Conservation (phyloP, 805 yeast genomes). For the Maudiozyma turicensis region DNA sequence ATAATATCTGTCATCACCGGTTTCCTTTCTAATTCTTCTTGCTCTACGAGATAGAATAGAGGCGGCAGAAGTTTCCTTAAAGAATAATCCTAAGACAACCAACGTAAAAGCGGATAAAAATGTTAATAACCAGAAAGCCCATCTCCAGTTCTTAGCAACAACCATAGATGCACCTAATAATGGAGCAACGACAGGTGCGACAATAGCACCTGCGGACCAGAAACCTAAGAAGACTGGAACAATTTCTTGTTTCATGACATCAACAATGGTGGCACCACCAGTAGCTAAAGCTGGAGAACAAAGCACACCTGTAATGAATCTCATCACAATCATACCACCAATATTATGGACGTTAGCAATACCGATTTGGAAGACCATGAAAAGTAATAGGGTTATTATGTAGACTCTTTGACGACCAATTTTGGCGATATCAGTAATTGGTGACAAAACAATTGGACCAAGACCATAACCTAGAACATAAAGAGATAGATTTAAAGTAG, state of each 20-base stretch:
- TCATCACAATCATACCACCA: slow-evolving; percentile 38
- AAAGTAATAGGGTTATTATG: slow-evolving; percentile 35
- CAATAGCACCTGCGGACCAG: slow-evolving; percentile 44
- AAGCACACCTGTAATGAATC: slow-evolving; percentile 46
- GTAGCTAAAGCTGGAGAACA: slow-evolving; percentile 47
- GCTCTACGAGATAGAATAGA: slow-evolving; percentile 45
- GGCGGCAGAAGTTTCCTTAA: slow-evolving; percentile 41
- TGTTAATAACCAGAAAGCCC: slow-evolving; percentile 43
- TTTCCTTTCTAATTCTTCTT: slow-evolving; percentile 45
- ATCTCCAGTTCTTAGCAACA: slow-evolving; percentile 38
- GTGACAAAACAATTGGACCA: slow-evolving; percentile 51
- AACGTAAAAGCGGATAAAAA: slow-evolving; percentile 24
- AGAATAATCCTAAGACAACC: slow-evolving; percentile 29
- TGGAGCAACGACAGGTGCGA: slow-evolving; percentile 49
- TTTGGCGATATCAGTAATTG: slow-evolving; percentile 43
- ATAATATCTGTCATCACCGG: slow-evolving; percentile 52
- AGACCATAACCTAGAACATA: slow-evolving; percentile 52
- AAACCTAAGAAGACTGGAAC: slow-evolving; percentile 38
- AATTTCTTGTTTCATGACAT: slow-evolving; percentile 33
- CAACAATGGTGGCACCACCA: slow-evolving; percentile 48
- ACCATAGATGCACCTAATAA: slow-evolving; percentile 26
- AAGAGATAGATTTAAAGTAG: slow-evolving; percentile 41
- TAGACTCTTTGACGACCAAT: slow-evolving; percentile 45
- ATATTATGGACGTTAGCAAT: slow-evolving; percentile 41
- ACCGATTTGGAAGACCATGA: slow-evolving; percentile 44